Evolutionary conservation across 495 filamentous ascomycete genomes (phyloP).

Genomic region (Aspergillus nanangensis): DNA sequence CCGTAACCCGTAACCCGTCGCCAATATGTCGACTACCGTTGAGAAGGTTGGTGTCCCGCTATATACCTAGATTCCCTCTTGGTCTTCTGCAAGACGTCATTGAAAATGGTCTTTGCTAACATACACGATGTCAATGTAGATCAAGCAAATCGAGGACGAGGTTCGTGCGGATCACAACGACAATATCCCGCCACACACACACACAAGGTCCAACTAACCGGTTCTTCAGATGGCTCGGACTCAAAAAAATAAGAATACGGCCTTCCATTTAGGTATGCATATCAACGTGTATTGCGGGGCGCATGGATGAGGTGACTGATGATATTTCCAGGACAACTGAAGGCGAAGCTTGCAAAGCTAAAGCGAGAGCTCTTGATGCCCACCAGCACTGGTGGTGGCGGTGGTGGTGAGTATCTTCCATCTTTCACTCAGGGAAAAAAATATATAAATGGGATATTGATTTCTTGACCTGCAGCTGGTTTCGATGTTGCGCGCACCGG

Average conservation of each 20-base stretch:
- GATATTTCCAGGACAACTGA: conserved; percentile 68
- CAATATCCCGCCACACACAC: too few species aligned
- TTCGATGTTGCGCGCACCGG: conserved; percentile 98
- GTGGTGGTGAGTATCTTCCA: conserved; percentile 65
- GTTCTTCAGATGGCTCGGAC: conserved; percentile 76
- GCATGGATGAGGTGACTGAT: conserved; percentile 20
- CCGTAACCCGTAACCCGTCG: conserved; percentile 23
- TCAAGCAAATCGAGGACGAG: conserved; percentile 96
- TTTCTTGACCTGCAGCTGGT: conserved; percentile 55
- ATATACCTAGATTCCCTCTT: conserved; percentile 8
- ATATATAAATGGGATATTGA: too few species aligned
- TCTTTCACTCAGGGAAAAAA: too few species aligned
- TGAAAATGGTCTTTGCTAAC: conserved; percentile 21
- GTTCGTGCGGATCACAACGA: conserved; percentile 39
- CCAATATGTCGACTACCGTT: conserved; percentile 90
- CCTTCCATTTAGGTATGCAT: conserved; percentile 65
- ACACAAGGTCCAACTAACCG: conserved; percentile 13
- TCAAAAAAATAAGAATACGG: conserved; percentile 98
- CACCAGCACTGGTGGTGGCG: conserved; percentile 71
- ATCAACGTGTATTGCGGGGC: conserved; percentile 1
- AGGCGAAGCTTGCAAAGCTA: conserved; percentile 96
- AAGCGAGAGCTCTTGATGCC: conserved; percentile 94
- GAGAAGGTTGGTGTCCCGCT: conserved; percentile 67
- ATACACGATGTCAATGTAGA: conserved; percentile 48
- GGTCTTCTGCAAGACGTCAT: conserved; percentile 7